Conservation (phyloP, 2,329 filamentous ascomycete genomes). For the Diaporthe sp. region DNA sequence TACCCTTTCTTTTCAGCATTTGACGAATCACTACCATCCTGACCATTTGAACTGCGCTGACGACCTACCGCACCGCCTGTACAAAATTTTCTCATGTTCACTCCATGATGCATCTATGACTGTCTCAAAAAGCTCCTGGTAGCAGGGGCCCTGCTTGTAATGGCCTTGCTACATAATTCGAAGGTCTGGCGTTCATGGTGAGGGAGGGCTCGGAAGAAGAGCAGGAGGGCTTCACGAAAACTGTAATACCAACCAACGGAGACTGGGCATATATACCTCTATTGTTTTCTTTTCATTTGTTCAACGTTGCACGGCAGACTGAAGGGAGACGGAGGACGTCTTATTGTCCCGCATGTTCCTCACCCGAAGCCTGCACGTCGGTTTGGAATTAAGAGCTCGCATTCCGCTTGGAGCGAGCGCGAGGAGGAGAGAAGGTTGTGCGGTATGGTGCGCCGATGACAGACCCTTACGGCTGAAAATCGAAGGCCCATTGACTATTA, state of each 20-base stretch:
- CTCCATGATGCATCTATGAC: conserved; percentile 38
- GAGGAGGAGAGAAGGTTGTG: not conserved
- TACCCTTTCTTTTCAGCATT: conserved; percentile 29
- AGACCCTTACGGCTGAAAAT: conserved; percentile 16
- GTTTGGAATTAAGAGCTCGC: not conserved
- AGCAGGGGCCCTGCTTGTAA: conserved; percentile 20
- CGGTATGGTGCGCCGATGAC: not conserved
- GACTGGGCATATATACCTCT: conserved; percentile 36
- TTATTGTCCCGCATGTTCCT: not conserved
- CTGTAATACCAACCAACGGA: conserved; percentile 37
- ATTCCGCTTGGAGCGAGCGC: not conserved
- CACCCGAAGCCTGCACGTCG: not conserved
- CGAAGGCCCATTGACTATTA: conserved; percentile 22
- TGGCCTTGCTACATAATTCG: conserved; percentile 25
- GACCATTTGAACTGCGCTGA: not conserved
- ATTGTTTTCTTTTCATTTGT: conserved; percentile 21
- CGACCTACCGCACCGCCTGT: conserved; percentile 4
- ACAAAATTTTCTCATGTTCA: conserved; percentile 18
- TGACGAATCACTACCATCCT: conserved; percentile 2
- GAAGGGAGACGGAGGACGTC: not conserved
- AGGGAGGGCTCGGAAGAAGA: conserved; percentile 17
- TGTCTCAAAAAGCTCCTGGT: conserved; percentile 21
- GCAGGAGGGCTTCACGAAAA: conserved; percentile 34
- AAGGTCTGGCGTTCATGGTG: conserved; percentile 35
- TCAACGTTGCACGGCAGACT: not conserved